A percentile compares a stretch with the other conserved stretches of the same genome.
Evolutionary conservation across 192 early-diverging fungal species (phyloP).

Genomic region (Cetraspora pellucida): DNA sequence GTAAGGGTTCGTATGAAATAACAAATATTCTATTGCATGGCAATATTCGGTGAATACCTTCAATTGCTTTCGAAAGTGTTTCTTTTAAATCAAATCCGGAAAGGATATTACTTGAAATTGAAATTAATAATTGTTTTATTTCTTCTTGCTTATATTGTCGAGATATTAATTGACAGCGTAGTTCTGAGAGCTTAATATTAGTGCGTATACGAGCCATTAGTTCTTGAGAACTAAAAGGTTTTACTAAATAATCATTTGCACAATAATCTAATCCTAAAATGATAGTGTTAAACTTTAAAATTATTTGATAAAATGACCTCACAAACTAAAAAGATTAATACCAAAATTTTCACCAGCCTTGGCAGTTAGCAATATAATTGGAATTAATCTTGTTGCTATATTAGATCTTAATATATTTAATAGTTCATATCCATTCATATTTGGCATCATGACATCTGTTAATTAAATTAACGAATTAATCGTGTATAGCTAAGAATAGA

Average conservation of each 20-base stretch:
- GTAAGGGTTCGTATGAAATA: not conserved
- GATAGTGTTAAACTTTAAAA: too few species aligned
- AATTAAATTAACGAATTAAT: not conserved
- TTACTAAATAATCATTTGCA: slow-evolving; percentile 63
- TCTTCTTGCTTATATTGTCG: slow-evolving; percentile 43
- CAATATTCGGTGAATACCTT: slow-evolving; percentile 40
- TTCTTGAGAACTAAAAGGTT: slow-evolving; percentile 52
- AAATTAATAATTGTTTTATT: slow-evolving; percentile 47
- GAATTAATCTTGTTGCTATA: slow-evolving; percentile 44
- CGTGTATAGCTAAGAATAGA: not conserved
- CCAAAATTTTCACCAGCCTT: slow-evolving; percentile 55
- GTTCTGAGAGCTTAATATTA: slow-evolving; percentile 49
- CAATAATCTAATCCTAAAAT: slow-evolving; percentile 51
- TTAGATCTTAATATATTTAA: slow-evolving; percentile 45
- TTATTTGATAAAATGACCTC: slow-evolving; percentile 34
- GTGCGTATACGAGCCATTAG: slow-evolving; percentile 57
- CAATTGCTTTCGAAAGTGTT: slow-evolving; percentile 38
- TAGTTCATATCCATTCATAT: slow-evolving; percentile 59
- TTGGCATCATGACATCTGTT: slow-evolving; percentile 63
- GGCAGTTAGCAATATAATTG: slow-evolving; percentile 61
- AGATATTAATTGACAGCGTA: slow-evolving; percentile 45
- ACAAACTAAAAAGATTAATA: slow-evolving; percentile 41
- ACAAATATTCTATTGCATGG: slow-evolving; percentile 44
- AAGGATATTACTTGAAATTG: slow-evolving; percentile 43
- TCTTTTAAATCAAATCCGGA: slow-evolving; percentile 39